phyloP scores from a whole-genome alignment of 345 rosid genomes.

The Brassica nigra region DNA sequence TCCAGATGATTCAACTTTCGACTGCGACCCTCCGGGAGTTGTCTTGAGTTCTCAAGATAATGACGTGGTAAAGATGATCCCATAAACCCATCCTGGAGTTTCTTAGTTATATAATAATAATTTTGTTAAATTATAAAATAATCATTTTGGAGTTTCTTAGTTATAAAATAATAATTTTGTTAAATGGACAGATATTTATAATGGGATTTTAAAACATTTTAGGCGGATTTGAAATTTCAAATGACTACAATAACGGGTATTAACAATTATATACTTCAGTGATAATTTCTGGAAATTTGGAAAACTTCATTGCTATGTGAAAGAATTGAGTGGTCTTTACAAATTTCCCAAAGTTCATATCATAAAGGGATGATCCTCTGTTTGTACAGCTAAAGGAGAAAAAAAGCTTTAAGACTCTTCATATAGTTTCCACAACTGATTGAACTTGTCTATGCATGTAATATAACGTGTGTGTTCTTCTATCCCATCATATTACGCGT shows the following conservation, averaged over 20 bases:
- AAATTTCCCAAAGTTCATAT: background rate
- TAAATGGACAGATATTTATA: too few species aligned
- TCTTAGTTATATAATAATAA: background rate
- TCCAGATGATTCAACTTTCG: constrained; percentile 13
- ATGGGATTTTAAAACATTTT: too few species aligned
- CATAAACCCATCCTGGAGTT: background rate
- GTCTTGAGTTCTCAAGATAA: background rate
- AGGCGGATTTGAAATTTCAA: background rate
- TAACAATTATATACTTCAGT: background rate
- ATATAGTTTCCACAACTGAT: background rate
- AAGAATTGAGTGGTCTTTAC: background rate
- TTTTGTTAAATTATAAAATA: background rate
- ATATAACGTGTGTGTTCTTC: background rate
- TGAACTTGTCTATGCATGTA: constrained; percentile 1
- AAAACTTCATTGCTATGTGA: background rate
- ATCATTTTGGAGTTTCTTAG: background rate
- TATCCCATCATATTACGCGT: background rate
- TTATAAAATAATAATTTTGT: background rate
- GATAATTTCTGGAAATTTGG: background rate
- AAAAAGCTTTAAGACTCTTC: background rate
- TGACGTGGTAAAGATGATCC: background rate
- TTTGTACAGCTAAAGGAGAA: background rate
- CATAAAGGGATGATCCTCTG: background rate
- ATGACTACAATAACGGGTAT: background rate
- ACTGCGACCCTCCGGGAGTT: background rate